A percentile compares a stretch with the other conserved stretches of the same genome.
These are phyloP conservation scores for Eremothecium coryli DNA, from an alignment of 1,139 yeast genomes.

Conservation along the genomic window DNA sequence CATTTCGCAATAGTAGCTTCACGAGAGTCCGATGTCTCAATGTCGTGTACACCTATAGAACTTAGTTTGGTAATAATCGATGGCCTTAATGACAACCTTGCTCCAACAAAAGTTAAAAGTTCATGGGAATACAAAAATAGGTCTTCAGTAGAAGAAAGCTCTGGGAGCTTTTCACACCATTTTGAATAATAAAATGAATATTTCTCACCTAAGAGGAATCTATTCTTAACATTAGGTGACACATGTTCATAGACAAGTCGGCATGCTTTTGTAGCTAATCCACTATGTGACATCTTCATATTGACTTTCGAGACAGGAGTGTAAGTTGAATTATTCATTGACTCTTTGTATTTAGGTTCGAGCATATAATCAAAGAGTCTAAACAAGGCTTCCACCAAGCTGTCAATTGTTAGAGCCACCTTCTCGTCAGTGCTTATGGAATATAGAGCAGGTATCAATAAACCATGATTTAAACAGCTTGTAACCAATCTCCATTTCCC, in stretches of 20 bases:
- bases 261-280: constrained; percentile 17
- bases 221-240: constrained; percentile 21
- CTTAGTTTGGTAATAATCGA: constrained; percentile 50
- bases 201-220: constrained; percentile 12
- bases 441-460: constrained; percentile 54
- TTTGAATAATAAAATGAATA: constrained; percentile 43
- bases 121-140: constrained; percentile 41
- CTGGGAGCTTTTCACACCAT: constrained; percentile 42
- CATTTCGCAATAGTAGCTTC: constrained; percentile 37
- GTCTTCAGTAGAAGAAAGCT: constrained; percentile 35
- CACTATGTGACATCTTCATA: constrained; percentile 17
- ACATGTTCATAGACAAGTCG: constrained; percentile 21
- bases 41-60: constrained; percentile 43
- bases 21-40: constrained; percentile 21
- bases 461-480: constrained; percentile 50
- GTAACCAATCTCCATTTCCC: constrained; percentile 38
- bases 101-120: constrained; percentile 48
- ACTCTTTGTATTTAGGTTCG: constrained; percentile 37
- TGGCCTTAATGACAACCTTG: constrained; percentile 41
- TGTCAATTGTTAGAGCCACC: constrained; percentile 48
- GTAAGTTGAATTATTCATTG: constrained; percentile 14
- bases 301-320: constrained; percentile 14
- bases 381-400: constrained; percentile 40
- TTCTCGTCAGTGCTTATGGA: constrained; percentile 57
- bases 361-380: constrained; percentile 45